Conservation (phyloP, 108 stramenopile species). For the Fistulifera solaris region DNA sequence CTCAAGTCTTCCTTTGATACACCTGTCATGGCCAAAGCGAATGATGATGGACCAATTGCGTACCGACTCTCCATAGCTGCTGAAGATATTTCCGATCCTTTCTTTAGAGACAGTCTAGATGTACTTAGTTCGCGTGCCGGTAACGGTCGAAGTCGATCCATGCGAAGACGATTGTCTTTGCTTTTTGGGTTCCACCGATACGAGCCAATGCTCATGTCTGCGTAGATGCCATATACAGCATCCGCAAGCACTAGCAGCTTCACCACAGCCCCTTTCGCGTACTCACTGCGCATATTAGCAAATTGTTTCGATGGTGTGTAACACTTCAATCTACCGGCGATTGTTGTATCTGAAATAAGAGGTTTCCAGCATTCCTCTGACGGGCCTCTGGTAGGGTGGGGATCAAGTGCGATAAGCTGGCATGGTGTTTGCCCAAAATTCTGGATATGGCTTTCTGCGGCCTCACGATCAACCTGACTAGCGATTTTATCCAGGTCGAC, state of each 20-base stretch:
- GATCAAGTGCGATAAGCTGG: conserved; percentile 66
- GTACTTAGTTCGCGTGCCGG: conserved; percentile 25
- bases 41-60: conserved; percentile 43
- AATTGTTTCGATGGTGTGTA: conserved; percentile 70
- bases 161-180: conserved; percentile 30
- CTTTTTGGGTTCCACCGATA: conserved; percentile 44
- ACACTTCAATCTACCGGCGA: conserved; percentile 30
- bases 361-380: conserved; percentile 44
- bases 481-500: conserved; percentile 91
- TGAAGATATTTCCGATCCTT: conserved; percentile 21
- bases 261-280: conserved; percentile 33
- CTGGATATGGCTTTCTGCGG: conserved; percentile 88
- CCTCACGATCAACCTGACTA: conserved; percentile 71
- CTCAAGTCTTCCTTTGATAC: conserved; percentile 30
- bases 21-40: conserved; percentile 56
- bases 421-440: conserved; percentile 97
- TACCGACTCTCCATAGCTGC: conserved; percentile 12
- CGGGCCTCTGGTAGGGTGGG: conserved; percentile 51
- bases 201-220: conserved; percentile 58
- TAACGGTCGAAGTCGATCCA: conserved; percentile 41
- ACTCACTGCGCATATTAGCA: conserved; percentile 33
- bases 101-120: conserved; percentile 25
- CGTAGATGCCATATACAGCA: conserved; percentile 50
- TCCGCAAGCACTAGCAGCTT: conserved; percentile 47
- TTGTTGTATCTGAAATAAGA: conserved; percentile 39